phyloP scores from a whole-genome alignment of 2,329 filamentous ascomycete genomes.

The Neocucurbitaria cava region DNA sequence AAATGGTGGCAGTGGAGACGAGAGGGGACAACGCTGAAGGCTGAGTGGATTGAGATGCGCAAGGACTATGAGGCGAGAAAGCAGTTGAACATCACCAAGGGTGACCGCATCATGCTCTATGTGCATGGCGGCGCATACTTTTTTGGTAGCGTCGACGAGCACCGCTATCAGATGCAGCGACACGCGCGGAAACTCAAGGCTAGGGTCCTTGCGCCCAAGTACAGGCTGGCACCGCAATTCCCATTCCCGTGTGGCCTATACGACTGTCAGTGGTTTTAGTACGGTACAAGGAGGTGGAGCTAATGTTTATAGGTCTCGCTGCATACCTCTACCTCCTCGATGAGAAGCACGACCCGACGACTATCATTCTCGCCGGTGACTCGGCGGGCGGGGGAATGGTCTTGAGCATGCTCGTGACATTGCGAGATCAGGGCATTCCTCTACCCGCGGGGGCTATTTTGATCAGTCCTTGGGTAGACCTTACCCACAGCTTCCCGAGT shows the following conservation, averaged over 20 bases:
- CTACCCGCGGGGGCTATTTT: constrained; percentile 88
- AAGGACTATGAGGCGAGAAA: constrained; percentile 77
- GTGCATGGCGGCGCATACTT: constrained; percentile 94
- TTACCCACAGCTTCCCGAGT: constrained; percentile 95
- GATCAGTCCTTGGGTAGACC: constrained; percentile 93
- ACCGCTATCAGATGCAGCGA: constrained; percentile 97
- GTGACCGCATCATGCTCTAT: constrained; percentile 86
- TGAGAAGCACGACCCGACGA: constrained; percentile 72
- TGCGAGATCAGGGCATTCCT: constrained; percentile 83
- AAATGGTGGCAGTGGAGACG: constrained; percentile 75
- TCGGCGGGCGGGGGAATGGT: constrained; percentile 94
- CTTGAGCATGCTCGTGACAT: constrained; percentile 75
- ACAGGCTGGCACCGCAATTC: constrained; percentile 89
- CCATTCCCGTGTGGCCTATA: constrained; percentile 93
- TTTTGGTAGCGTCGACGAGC: constrained; percentile 94
- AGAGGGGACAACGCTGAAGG: constrained; percentile 68
- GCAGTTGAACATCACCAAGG: constrained; percentile 61
- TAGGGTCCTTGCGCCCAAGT: constrained; percentile 82
- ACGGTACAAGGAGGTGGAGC: not conserved
- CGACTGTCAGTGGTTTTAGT: constrained; percentile 64
- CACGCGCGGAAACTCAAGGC: constrained; percentile 94
- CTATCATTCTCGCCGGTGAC: constrained; percentile 88
- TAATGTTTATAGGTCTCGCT: constrained; percentile 61
- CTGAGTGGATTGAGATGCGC: constrained; percentile 97
- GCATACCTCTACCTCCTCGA: constrained; percentile 84